A percentile compares a stretch with the other conserved stretches of the same genome.
Evolutionary conservation across 2,329 filamentous ascomycete genomes (phyloP).

Genomic region (Nigrospora osmanthi): DNA sequence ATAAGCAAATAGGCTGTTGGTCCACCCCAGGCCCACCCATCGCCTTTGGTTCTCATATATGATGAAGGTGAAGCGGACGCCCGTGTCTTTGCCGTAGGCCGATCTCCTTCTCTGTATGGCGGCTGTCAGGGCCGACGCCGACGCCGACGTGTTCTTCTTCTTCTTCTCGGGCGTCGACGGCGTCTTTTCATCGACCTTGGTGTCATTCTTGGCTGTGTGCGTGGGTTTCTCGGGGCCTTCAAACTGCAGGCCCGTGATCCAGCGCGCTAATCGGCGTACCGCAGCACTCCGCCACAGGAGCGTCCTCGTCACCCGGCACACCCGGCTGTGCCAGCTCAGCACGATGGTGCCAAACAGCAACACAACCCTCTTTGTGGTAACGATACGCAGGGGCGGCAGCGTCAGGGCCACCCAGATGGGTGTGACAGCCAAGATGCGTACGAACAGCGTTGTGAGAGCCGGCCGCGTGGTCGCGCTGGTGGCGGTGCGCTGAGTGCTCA

Average conservation of each 20-base stretch:
- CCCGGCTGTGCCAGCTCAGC: conserved; percentile 86
- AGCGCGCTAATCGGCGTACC: conserved; percentile 59
- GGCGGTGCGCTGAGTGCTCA: conserved; percentile 83
- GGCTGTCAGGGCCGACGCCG: conserved; percentile 22
- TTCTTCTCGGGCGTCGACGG: conserved; percentile 11
- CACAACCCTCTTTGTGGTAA: conserved; percentile 78
- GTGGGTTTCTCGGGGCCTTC: conserved; percentile 34
- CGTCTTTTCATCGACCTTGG: conserved; percentile 12
- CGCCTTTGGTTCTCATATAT: conserved; percentile 93
- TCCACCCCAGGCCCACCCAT: conserved; percentile 95
- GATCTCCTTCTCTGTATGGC: conserved; percentile 25
- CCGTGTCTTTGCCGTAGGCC: conserved; percentile 49
- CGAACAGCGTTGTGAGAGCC: conserved; percentile 80
- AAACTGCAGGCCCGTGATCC: conserved; percentile 76
- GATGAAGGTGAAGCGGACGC: conserved; percentile 93
- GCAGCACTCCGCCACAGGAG: conserved; percentile 84
- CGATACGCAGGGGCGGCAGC: conserved; percentile 72
- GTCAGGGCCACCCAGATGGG: conserved; percentile 83
- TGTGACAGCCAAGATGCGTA: conserved; percentile 80
- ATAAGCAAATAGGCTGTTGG: conserved; percentile 80
- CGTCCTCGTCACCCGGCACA: conserved; percentile 74
- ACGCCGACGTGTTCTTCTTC: conserved; percentile 26
- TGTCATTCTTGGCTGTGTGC: conserved; percentile 11
- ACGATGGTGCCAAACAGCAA: conserved; percentile 81
- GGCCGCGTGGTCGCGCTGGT: conserved; percentile 88